Percentiles rank a stretch among this genome's conserved stretches.
These are phyloP conservation scores for Yamadazyma takamatsuzukensis DNA, from an alignment of 805 yeast genomes.

Conservation along the genomic window DNA sequence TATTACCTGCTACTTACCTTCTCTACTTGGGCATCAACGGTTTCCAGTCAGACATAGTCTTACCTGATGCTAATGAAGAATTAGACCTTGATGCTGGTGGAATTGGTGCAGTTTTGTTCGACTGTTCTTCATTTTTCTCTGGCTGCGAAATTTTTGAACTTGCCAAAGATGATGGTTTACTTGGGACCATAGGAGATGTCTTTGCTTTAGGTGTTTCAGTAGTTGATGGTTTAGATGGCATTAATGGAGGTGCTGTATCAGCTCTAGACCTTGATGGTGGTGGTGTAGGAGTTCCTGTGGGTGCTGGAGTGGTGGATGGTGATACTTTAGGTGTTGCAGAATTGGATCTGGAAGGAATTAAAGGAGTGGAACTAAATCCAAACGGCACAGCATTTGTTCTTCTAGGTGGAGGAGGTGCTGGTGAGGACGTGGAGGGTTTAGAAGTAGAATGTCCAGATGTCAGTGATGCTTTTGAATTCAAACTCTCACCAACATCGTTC, in stretches of 20 bases:
- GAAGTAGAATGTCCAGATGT: background rate
- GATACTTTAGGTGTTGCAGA: slow-evolving; percentile 23
- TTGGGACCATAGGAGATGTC: slow-evolving; percentile 32
- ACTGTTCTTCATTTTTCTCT: slow-evolving; percentile 1
- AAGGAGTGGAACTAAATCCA: slow-evolving; percentile 36
- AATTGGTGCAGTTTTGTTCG: slow-evolving; percentile 16
- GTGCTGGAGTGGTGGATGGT: slow-evolving; percentile 17
- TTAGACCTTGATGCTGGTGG: slow-evolving; percentile 7
- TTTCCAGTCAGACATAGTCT: slow-evolving; percentile 46
- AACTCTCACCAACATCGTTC: too few relatives aligned
- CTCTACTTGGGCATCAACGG: slow-evolving; percentile 47
- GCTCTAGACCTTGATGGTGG: slow-evolving; percentile 6
- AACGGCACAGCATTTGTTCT: slow-evolving; percentile 21
- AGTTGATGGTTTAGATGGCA: slow-evolving; percentile 3
- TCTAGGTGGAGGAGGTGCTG: slow-evolving; percentile 13
- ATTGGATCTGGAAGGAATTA: slow-evolving; percentile 33
- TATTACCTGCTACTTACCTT: too few relatives aligned
- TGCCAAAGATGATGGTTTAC: slow-evolving; percentile 29
- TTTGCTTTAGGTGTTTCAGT: slow-evolving; percentile 1
- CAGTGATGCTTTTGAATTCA: background rate
- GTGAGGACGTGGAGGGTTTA: background rate
- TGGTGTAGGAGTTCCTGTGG: too few relatives aligned
- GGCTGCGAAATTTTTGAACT: slow-evolving; percentile 14
- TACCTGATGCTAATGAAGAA: too few relatives aligned
- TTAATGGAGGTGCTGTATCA: slow-evolving; percentile 12